phyloP scores from a whole-genome alignment of 2,329 filamentous ascomycete genomes.

The Aspergillus bombycis region DNA sequence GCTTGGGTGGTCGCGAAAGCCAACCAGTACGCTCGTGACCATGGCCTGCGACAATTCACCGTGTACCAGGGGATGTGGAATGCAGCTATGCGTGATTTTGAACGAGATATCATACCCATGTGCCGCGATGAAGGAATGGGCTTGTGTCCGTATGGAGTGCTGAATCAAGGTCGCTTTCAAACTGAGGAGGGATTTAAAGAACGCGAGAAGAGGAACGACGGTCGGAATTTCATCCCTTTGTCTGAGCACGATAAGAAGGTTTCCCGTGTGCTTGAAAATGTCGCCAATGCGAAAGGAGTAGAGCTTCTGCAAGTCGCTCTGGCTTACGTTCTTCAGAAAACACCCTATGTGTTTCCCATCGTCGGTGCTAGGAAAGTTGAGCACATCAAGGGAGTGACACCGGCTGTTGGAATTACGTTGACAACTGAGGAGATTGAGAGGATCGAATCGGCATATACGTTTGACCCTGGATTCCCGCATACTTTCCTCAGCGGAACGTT shows the following conservation, averaged over 20 bases:
- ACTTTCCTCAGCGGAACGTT: conserved; percentile 8
- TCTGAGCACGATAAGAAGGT: conserved; percentile 19
- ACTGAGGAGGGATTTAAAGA: conserved; percentile 35
- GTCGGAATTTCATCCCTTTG: conserved; percentile 23
- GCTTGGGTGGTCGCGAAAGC: conserved; percentile 62
- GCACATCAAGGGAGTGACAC: conserved; percentile 57
- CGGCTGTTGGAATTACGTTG: conserved; percentile 54
- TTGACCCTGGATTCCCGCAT: conserved; percentile 60
- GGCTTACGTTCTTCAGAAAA: conserved; percentile 54
- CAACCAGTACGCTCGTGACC: conserved; percentile 64
- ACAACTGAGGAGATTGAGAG: conserved; percentile 56
- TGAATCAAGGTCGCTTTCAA: conserved; percentile 47
- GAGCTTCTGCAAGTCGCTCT: conserved; percentile 41
- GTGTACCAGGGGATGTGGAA: conserved; percentile 71
- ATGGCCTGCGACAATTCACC: conserved; percentile 70
- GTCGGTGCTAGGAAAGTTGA: conserved; percentile 55
- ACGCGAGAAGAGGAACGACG: conserved; percentile 26
- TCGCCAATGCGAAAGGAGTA: conserved; percentile 4
- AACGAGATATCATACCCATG: conserved; percentile 73
- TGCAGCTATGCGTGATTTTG: conserved; percentile 65
- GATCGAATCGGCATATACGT: conserved; percentile 56
- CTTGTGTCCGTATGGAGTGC: conserved; percentile 55
- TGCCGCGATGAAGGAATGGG: conserved; percentile 64
- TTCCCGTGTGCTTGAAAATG: conserved; percentile 15
- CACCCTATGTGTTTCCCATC: conserved; percentile 57